Evolutionary conservation across 805 yeast genomes (phyloP).

Genomic region (Schwanniomyces polymorphus): DNA sequence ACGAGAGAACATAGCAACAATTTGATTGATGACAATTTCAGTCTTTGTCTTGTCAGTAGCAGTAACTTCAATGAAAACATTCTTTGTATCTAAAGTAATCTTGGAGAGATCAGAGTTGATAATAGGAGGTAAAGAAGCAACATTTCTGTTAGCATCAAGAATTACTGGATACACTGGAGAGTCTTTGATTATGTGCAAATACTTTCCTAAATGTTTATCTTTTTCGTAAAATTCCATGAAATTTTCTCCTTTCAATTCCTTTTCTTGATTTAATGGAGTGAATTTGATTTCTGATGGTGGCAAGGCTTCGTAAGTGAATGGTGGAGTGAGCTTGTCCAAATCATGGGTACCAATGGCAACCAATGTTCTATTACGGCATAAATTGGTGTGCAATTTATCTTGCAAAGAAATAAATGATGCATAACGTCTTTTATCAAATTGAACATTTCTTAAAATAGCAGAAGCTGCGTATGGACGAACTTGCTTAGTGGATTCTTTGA

Average conservation of each 20-base stretch:
- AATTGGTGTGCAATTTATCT: slow-evolving; percentile 91
- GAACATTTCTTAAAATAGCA: slow-evolving; percentile 85
- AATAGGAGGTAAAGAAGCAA: slow-evolving; percentile 94
- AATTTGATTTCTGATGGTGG: slow-evolving; percentile 75
- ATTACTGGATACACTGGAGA: slow-evolving; percentile 91
- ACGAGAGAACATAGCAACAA: slow-evolving; percentile 94
- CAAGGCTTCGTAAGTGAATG: slow-evolving; percentile 85
- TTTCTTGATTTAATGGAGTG: slow-evolving; percentile 70
- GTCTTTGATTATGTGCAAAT: slow-evolving; percentile 81
- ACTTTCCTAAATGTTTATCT: slow-evolving; percentile 88
- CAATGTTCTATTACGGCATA: slow-evolving; percentile 95
- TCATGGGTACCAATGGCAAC: slow-evolving; percentile 99
- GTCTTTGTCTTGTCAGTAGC: slow-evolving; percentile 95
- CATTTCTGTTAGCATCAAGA: slow-evolving; percentile 70
- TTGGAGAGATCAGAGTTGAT: slow-evolving; percentile 92
- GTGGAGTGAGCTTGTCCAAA: slow-evolving; percentile 73
- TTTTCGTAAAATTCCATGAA: slow-evolving; percentile 87
- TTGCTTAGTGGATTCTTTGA: slow-evolving; percentile 69
- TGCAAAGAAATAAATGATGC: slow-evolving; percentile 94
- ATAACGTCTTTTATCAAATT: slow-evolving; percentile 80
- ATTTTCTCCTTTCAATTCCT: slow-evolving; percentile 69
- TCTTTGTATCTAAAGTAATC: slow-evolving; percentile 78
- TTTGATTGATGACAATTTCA: slow-evolving; percentile 86
- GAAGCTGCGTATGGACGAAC: slow-evolving; percentile 94
- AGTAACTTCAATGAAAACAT: slow-evolving; percentile 89